Evolutionary conservation across 108 stramenopile species (phyloP).

Genomic region (Mayamaea pseudoterrestris): DNA sequence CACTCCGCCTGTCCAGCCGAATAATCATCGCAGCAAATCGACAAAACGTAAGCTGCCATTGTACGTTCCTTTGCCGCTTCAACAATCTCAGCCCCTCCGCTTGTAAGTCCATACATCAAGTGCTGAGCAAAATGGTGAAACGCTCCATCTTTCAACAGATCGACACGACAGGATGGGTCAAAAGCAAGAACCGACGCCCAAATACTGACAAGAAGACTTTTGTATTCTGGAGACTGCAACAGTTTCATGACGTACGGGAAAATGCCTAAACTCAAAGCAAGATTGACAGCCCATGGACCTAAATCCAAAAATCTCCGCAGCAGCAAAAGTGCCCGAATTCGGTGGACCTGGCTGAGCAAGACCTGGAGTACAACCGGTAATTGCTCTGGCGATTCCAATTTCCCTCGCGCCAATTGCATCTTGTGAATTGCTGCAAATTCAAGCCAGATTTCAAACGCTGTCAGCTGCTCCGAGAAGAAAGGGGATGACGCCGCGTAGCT

Average conservation of each 20-base stretch:
- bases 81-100: conserved; percentile 3
- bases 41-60: conserved; percentile 81
- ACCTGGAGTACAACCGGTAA: conserved; percentile 96
- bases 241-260: conserved; percentile 97
- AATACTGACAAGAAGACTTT: conserved; percentile 83
- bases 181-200: conserved; percentile 91
- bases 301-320: conserved; percentile 85
- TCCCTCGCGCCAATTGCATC: conserved; percentile 11
- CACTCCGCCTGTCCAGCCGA: conserved; percentile 77
- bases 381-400: conserved; percentile 78
- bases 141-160: conserved; percentile 85
- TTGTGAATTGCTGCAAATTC: conserved; percentile 64
- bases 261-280: conserved; percentile 89
- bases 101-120: conserved; percentile 35
- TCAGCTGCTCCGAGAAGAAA: conserved; percentile 95
- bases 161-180: conserved; percentile 82
- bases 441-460: conserved; percentile 97
- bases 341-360: conserved; percentile 81
- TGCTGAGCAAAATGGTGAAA: conserved; percentile 80
- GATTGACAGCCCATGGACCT: conserved; percentile 90
- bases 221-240: conserved; percentile 85
- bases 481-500: conserved; percentile 38
- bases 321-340: conserved; percentile 81
- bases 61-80: conserved; percentile 67
- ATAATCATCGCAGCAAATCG: conserved; percentile 69